These are phyloP conservation scores for Suhomyces panamericanus DNA, from an alignment of 1,139 yeast species.

Conservation along the genomic window DNA sequence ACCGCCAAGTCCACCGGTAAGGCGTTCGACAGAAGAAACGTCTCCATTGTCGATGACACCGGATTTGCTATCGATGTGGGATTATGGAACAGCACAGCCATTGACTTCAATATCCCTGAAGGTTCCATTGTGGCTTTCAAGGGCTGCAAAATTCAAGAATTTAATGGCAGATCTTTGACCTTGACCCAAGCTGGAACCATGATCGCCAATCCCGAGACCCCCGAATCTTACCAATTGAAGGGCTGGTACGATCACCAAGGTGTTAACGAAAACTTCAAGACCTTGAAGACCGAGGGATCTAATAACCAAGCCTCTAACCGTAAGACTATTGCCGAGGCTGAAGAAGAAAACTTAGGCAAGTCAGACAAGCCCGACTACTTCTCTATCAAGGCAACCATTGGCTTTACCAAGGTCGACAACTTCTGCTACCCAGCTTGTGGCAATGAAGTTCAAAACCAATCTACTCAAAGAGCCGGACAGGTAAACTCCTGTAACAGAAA, in stretches of 20 bases:
- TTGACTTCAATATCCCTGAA: constrained; percentile 67
- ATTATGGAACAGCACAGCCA: constrained; percentile 87
- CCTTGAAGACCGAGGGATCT: constrained; percentile 48
- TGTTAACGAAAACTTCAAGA: constrained; percentile 56
- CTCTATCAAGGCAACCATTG: constrained; percentile 69
- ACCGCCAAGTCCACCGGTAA: constrained; percentile 92
- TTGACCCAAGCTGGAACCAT: constrained; percentile 78
- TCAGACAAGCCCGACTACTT: constrained; percentile 76
- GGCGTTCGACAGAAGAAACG: constrained; percentile 88
- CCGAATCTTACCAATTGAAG: constrained; percentile 81
- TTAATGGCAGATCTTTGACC: constrained; percentile 82
- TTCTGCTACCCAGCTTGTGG: constrained; percentile 92
- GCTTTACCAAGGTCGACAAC: constrained; percentile 69
- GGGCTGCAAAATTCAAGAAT: constrained; percentile 87
- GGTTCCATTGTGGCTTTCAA: constrained; percentile 92
- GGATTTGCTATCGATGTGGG: constrained; percentile 77
- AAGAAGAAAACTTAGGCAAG: constrained; percentile 69
- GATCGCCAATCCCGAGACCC: constrained; percentile 79
- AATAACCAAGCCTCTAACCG: constrained; percentile 48
- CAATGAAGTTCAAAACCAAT: constrained; percentile 38
- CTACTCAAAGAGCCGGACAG: constrained; percentile 19
- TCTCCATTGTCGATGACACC: constrained; percentile 82
- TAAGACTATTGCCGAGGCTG: constrained; percentile 66
- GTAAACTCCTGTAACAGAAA: constrained; percentile 72
- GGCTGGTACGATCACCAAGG: constrained; percentile 96